Evolutionary conservation across 768 basidiomycete genomes (phyloP), one percentile per base, ranked within the genome.

Genomic region (Botryobasidium botryosum): DNA sequence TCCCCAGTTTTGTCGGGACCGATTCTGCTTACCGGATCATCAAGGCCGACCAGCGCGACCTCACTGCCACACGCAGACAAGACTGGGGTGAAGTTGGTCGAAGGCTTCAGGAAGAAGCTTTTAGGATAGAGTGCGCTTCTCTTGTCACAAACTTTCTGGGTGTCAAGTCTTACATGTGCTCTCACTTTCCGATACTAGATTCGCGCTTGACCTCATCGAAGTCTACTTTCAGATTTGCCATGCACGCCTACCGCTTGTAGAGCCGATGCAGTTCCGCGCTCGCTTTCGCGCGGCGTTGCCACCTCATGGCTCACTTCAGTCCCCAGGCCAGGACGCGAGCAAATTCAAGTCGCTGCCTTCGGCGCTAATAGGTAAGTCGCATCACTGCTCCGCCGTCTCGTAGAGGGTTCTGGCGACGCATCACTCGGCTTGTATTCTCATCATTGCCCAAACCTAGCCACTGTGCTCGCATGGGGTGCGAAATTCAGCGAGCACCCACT

Each of bases 401-500:
- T 8, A 33, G 31, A 8, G 17, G 21, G 20, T n/a, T 10, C 12
- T n/a, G 37, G 12, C 12, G 21, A n/a, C 2, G 13, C 10, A 39
- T 13, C 21, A 8, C 8, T 13, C 23, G 13, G 12, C 13, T 21
- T 42, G 8, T 8, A 28, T 8, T 27, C 40, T 15, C 25, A 26
- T 21, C 20, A 42, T 31, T 8, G 40, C 77, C 28, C 79, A 4
- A 66, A 90, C 18, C 71, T 92, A 41, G 90, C 90, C 5, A 79
- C 82, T 1, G 79, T 90, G 6, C 65, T 94, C 43, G 84, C 87
- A 0, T 91, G 83, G 80, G 90, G 90, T 24, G 78, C 84, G 29
- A 87, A 88, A 54, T 92, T 92, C 59, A 88, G 86, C 3, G 90
- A 94, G 54, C 85, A 92, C 56, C 78, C 81, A 0, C 62, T 88